Conservation (phyloP, 129 eudicot species). For the Escallonia herrerae region DNA sequence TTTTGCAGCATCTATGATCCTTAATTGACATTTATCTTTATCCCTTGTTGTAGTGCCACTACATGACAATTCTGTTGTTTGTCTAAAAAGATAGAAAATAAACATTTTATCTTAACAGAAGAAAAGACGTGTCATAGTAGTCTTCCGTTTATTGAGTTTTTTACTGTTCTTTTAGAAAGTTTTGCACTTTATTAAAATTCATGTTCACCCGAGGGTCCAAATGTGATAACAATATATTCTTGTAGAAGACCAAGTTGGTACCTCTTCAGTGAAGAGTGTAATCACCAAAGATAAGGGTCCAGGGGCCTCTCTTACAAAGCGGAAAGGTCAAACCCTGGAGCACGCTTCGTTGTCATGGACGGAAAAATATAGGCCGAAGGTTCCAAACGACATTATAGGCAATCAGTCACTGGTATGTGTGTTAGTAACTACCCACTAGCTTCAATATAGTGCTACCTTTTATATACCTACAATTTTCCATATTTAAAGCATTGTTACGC, state of each 20-base stretch:
- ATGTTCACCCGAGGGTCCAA: not conserved
- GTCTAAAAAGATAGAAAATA: too few species aligned
- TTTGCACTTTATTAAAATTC: too few species aligned
- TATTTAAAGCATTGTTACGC: not conserved
- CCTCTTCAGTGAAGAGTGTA: conserved; percentile 25
- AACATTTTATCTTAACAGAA: too few species aligned
- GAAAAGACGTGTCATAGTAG: too few species aligned
- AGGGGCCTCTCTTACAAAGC: conserved; percentile 38
- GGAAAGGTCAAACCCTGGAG: conserved; percentile 21
- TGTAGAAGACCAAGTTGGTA: conserved; percentile 40
- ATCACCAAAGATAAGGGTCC: conserved; percentile 24
- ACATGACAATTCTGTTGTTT: too few species aligned
- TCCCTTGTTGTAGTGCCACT: too few species aligned
- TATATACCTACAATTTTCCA: not conserved
- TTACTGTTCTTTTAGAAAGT: too few species aligned
- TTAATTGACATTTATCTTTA: too few species aligned
- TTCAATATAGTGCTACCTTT: not conserved
- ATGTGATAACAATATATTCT: not conserved
- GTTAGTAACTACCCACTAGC: conserved; percentile 1
- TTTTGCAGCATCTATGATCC: too few species aligned
- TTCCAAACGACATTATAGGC: conserved; percentile 68
- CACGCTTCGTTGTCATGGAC: conserved; percentile 70
- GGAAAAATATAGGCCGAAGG: conserved; percentile 83
- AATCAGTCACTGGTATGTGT: conserved; percentile 72
- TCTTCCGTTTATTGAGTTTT: too few species aligned